Percentiles rank a stretch among this genome's conserved stretches.
Conservation (phyloP, 805 yeast species). For the Candida chilensis region DNA sequence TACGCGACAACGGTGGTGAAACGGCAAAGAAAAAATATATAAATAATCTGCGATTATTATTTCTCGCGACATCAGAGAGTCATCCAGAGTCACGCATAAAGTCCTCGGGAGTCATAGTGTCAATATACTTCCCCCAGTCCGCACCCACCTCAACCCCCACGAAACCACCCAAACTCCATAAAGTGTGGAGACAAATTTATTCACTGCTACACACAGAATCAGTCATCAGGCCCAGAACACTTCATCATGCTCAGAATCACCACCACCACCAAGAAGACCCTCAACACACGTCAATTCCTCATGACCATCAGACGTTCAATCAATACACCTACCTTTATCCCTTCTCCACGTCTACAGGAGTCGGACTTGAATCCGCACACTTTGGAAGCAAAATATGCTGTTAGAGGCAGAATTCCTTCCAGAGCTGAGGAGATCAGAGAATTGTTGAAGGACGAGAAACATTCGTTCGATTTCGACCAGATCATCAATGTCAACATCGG, state of each 20-base stretch:
- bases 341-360: slow-evolving; percentile 8
- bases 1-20: no score
- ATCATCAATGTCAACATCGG: slow-evolving; percentile 93
- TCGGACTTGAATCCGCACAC: slow-evolving; percentile 65
- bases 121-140: no score
- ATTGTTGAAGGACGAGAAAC: slow-evolving; percentile 44
- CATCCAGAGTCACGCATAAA: no score
- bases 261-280: not conserved
- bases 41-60: no score
- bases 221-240: no score
- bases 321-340: slow-evolving; percentile 3
- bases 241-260: not conserved
- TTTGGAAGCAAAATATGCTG: slow-evolving; percentile 88
- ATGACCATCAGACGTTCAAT: not conserved
- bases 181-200: no score
- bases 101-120: no score
- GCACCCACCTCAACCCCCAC: no score
- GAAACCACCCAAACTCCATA: no score
- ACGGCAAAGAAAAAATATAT: no score
- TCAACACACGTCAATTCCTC: not conserved
- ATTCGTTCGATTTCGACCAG: slow-evolving; percentile 62
- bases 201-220: no score
- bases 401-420: slow-evolving; percentile 88
- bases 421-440: slow-evolving; percentile 78
- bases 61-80: no score